Conservation (phyloP, 306 rosid species). For the Mimosa bimucronata region DNA sequence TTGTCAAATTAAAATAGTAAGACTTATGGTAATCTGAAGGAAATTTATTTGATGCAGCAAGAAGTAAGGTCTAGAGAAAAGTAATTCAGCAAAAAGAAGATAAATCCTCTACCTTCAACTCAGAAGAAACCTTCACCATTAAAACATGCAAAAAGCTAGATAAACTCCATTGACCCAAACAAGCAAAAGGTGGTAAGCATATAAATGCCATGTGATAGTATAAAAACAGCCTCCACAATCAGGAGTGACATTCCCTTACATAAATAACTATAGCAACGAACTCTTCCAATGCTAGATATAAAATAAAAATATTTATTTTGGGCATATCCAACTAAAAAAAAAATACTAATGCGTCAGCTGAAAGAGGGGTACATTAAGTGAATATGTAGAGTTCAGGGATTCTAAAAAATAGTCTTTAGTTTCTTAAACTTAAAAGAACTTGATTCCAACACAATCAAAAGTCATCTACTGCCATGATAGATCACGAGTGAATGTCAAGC, state of each 20-base stretch:
- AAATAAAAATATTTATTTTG: background rate
- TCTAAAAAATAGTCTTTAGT: constrained; percentile 5
- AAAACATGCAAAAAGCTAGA: constrained; percentile 10
- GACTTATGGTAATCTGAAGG: constrained; percentile 26
- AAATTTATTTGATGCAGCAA: constrained; percentile 20
- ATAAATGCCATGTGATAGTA: constrained; percentile 3
- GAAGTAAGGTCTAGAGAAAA: constrained; percentile 11
- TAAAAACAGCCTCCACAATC: background rate
- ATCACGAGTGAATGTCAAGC: background rate
- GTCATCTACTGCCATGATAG: background rate
- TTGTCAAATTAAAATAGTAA: constrained; percentile 44
- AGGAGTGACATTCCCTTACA: constrained; percentile 18
- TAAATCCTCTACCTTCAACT: constrained; percentile 16
- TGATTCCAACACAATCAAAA: constrained; percentile 2
- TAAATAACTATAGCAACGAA: constrained; percentile 8
- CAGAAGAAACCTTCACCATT: constrained; percentile 12
- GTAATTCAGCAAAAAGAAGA: background rate
- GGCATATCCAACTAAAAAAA: constrained; percentile 5
- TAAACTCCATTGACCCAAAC: constrained; percentile 20
- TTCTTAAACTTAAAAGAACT: background rate
- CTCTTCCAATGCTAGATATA: constrained; percentile 1
- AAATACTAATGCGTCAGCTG: constrained; percentile 5
- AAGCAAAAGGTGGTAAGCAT: background rate
- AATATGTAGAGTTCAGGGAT: background rate
- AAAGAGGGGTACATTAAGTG: constrained; percentile 2